A percentile compares a stretch with the other conserved stretches of the same genome.
These are phyloP conservation scores for Quercus wislizeni DNA, from an alignment of 306 rosid species.

Conservation along the genomic window DNA sequence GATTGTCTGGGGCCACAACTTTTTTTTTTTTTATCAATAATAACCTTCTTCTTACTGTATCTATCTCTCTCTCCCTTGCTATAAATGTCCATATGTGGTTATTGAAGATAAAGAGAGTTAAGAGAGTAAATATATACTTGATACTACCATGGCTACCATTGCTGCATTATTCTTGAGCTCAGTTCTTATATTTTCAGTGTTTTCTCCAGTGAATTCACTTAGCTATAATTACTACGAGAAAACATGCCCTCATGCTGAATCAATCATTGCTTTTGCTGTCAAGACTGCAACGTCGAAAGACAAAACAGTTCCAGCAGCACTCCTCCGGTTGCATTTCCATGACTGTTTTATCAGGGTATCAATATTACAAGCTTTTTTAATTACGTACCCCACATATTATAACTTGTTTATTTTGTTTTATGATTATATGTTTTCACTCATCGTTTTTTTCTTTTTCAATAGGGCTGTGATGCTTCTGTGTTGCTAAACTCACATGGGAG, in stretches of 20 bases:
- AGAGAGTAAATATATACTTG: not conserved
- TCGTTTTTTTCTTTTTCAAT: not conserved
- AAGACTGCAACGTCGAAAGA: slow-evolving; percentile 29
- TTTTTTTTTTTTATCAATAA: slow-evolving; percentile 2
- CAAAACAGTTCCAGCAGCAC: slow-evolving; percentile 50
- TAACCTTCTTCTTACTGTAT: not conserved
- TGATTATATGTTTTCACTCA: not conserved
- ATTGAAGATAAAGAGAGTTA: slow-evolving; percentile 11
- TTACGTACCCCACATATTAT: not conserved
- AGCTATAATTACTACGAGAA: slow-evolving; percentile 67
- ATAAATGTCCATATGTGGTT: slow-evolving; percentile 31
- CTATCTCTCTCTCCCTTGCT: slow-evolving; percentile 21
- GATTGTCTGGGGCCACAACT: slow-evolving; percentile 44
- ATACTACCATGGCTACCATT: slow-evolving; percentile 37
- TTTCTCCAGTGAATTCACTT: slow-evolving; percentile 45
- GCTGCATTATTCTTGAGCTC: slow-evolving; percentile 37
- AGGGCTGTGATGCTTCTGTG: slow-evolving; percentile 63
- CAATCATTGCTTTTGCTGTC: not conserved
- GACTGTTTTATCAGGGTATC: slow-evolving; percentile 57
- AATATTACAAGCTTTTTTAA: not conserved
- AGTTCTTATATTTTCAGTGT: slow-evolving; percentile 38
- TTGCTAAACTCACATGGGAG: slow-evolving; percentile 41
- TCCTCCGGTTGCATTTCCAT: slow-evolving; percentile 57
- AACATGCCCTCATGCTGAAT: slow-evolving; percentile 65
- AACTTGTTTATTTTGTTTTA: not conserved